Evolutionary conservation across 2,329 filamentous ascomycete genomes (phyloP), one percentile per base, ranked within the genome.

Genomic region (Trichoderma koningii): DNA sequence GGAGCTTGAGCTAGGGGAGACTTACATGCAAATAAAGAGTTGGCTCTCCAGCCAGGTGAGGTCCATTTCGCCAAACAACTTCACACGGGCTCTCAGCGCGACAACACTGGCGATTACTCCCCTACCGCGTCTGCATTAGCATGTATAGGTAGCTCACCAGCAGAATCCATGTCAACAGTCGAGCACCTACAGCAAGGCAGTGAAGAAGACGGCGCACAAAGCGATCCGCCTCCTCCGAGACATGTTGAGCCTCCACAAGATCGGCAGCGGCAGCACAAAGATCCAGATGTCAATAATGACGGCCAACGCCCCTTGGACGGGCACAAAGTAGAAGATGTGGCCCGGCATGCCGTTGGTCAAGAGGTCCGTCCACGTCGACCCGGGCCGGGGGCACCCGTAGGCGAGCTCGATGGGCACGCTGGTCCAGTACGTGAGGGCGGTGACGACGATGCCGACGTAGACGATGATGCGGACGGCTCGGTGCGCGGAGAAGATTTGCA

Each of bases 271-370:
- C 23, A 70, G 52, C 4, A 70, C 3, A 42, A 70, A 69, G 41
- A 69, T 68, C 38, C 67, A 69, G 21, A 68, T 41, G 41, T 70
- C 66, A 9, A 69, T 56, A 14, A 65, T 4, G 30, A 66, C 38
- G 3, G 50, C 63, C 17, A 64, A 19, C n/a, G 63, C 19, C 17
- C 66, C 44, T 26, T 69, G 59, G 7, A 62, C 55, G 7, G 63
- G 28, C 2, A 50, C 61, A 5, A 15, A 48, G 1, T 44, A 34
- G n/a, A 56, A n/a, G 5, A 64, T 15, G 34, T 63, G 28, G 21
- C 34, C 52, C 1, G 42, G 51, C 62, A 66, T 67, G 0, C 61
- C 52, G 5, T 44, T 48, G 2, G 26, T 17, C 19, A 63, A 21
- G 14, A 55, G 50, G 12, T 7, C 3, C n/a, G 7, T 52, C 60